These are phyloP conservation scores for Leucoagaricus sp. DNA, from an alignment of 1,284 basidiomycete genomes.

Conservation along the genomic window DNA sequence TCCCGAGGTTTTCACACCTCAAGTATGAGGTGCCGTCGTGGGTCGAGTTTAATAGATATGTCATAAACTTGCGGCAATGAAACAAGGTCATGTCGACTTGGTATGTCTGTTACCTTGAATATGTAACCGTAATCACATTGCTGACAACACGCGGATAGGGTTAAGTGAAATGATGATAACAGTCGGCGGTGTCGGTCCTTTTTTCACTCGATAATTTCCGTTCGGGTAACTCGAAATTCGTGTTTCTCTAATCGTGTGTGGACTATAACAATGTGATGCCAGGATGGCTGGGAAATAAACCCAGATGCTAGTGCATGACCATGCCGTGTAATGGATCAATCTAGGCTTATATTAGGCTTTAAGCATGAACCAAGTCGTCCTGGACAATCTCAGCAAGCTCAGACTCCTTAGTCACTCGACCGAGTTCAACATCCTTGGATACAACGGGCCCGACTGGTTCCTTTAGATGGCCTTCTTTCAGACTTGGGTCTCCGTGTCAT, in stretches of 20 bases:
- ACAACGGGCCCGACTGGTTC: constrained; percentile 10
- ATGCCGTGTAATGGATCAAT: background rate
- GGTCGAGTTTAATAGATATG: constrained; percentile 16
- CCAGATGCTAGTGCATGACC: too few relatives aligned
- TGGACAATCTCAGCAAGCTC: constrained; percentile 13
- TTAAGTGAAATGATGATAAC: background rate
- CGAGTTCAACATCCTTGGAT: constrained; percentile 7
- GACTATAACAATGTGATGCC: background rate
- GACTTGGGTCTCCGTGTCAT: background rate
- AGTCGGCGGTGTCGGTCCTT: background rate
- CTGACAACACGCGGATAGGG: background rate
- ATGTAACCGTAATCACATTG: background rate
- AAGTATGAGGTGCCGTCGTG: constrained; percentile 16
- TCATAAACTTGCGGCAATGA: constrained; percentile 16
- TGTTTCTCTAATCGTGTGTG: too few relatives aligned
- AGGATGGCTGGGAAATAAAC: too few relatives aligned
- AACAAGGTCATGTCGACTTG: background rate
- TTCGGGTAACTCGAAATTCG: background rate
- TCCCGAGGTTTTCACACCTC: constrained; percentile 15
- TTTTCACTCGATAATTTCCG: background rate
- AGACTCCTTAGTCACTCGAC: constrained; percentile 8
- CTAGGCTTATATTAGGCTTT: background rate
- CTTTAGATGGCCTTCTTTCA: constrained; percentile 9
- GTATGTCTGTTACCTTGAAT: too few relatives aligned
- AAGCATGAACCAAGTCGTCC: constrained; percentile 13